Conservation (phyloP, 1,139 yeast genomes). For the Saccharomycopsis hybrid region DNA sequence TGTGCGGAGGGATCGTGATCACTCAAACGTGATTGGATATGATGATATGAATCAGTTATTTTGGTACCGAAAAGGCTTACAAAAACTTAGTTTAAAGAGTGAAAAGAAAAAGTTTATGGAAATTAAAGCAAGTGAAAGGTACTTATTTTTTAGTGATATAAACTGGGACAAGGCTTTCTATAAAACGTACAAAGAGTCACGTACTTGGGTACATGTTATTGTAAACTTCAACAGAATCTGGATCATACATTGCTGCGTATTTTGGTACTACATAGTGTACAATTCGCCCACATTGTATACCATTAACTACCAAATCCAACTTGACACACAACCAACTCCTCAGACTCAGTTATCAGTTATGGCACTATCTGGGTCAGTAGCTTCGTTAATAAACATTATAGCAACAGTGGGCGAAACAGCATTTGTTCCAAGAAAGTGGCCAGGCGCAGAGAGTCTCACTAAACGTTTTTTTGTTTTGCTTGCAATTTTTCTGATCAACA, state of each 20-base stretch:
- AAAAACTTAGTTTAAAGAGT: constrained; percentile 36
- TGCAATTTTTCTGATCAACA: constrained; percentile 40
- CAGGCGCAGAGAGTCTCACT: constrained; percentile 50
- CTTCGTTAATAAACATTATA: constrained; percentile 56
- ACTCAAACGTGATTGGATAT: constrained; percentile 66
- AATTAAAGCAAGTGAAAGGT: constrained; percentile 41
- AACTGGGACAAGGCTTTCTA: constrained; percentile 59
- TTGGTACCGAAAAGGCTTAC: constrained; percentile 68
- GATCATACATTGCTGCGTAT: constrained; percentile 71
- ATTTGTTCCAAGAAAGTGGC: constrained; percentile 66
- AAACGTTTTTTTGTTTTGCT: constrained; percentile 40
- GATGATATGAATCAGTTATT: constrained; percentile 83
- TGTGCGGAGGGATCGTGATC: constrained; percentile 56
- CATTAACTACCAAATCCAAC: constrained; percentile 44
- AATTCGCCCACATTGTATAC: constrained; percentile 78
- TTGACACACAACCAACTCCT: constrained; percentile 58
- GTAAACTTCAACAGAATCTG: constrained; percentile 79
- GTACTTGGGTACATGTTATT: constrained; percentile 73
- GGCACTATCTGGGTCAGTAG: constrained; percentile 66
- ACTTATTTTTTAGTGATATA: constrained; percentile 39
- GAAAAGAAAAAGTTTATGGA: constrained; percentile 42
- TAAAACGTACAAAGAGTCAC: constrained; percentile 66
- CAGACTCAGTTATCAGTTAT: constrained; percentile 59
- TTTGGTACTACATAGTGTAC: constrained; percentile 77
- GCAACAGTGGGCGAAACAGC: constrained; percentile 58